Conservation (phyloP, 2,329 filamentous ascomycete species). For the Fusarium albidum region DNA sequence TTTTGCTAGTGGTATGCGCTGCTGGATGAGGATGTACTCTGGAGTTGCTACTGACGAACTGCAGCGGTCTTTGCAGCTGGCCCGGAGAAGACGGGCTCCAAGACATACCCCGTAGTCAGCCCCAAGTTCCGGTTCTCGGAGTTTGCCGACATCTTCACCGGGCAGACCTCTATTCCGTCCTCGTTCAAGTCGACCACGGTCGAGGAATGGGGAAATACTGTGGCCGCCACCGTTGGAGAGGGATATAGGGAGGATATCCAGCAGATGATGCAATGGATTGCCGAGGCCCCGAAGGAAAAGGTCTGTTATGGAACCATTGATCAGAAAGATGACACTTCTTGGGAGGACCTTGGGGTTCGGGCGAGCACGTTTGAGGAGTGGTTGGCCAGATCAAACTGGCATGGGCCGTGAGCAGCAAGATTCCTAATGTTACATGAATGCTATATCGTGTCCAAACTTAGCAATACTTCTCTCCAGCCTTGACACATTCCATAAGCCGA, state of each 20-base stretch:
- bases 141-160: constrained; percentile 18
- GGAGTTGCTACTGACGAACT: neutral
- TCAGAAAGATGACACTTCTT: constrained; percentile 4
- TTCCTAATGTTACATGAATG: too few species aligned
- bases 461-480: too few species aligned
- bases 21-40: neutral
- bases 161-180: neutral
- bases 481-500: too few species aligned
- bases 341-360: constrained; percentile 10
- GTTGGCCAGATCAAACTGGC: constrained; percentile 10
- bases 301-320: constrained; percentile 16
- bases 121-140: constrained; percentile 9
- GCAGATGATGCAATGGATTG: constrained; percentile 34
- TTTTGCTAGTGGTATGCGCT: constrained; percentile 11
- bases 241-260: constrained; percentile 23
- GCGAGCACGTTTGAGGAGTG: constrained; percentile 24
- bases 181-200: neutral
- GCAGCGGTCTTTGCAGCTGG: constrained; percentile 15
- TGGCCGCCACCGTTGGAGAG: constrained; percentile 10
- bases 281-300: constrained; percentile 13
- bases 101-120: constrained; percentile 24
- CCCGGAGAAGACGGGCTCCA: constrained; percentile 17
- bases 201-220: constrained; percentile 13
- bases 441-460: too few species aligned
- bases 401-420: neutral